A percentile compares a stretch with the other conserved stretches of the same genome.
These are phyloP conservation scores for Eimeria praecox DNA, from an alignment of 169 alveolate genomes.

Conservation along the genomic window DNA sequence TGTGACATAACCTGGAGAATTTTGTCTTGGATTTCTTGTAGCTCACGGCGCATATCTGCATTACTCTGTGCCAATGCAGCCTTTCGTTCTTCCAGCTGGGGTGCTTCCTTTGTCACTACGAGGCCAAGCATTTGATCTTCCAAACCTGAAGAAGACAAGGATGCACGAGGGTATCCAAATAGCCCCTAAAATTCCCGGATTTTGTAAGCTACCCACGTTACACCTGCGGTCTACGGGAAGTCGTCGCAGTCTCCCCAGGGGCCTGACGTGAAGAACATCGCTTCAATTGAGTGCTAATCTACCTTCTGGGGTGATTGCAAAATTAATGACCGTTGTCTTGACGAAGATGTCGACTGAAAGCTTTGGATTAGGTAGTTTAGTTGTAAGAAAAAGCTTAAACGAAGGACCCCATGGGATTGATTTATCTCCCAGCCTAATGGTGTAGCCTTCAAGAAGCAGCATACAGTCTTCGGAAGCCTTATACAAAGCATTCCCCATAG, in stretches of 20 bases:
- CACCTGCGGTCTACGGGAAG: not conserved
- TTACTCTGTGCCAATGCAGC: conserved; percentile 91
- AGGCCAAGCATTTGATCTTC: conserved; percentile 96
- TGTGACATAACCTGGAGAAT: conserved; percentile 91
- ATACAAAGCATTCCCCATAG: not conserved
- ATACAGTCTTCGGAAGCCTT: not conserved
- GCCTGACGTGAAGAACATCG: not conserved
- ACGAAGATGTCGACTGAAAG: conserved; percentile 98
- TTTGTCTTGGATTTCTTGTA: conserved; percentile 94
- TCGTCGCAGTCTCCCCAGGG: not conserved
- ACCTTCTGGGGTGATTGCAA: conserved; percentile 96
- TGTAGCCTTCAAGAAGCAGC: conserved; percentile 87
- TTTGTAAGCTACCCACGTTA: not conserved
- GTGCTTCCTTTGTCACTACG: conserved; percentile 95
- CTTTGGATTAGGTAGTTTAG: conserved; percentile 97
- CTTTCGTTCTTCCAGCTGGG: conserved; percentile 94
- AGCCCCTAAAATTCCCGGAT: not conserved
- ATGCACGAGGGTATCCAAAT: not conserved
- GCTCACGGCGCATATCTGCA: conserved; percentile 92
- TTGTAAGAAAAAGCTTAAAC: conserved; percentile 97
- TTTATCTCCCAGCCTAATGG: conserved; percentile 94
- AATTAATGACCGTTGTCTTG: conserved; percentile 96
- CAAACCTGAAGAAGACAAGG: conserved; percentile 84
- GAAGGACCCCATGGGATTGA: conserved; percentile 95
- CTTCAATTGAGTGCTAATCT: not conserved